A percentile compares a stretch with the other conserved stretches of the same genome.
These are phyloP conservation scores for Rehmannia glutinosa DNA, from an alignment of 257 asterid genomes.

Conservation along the genomic window DNA sequence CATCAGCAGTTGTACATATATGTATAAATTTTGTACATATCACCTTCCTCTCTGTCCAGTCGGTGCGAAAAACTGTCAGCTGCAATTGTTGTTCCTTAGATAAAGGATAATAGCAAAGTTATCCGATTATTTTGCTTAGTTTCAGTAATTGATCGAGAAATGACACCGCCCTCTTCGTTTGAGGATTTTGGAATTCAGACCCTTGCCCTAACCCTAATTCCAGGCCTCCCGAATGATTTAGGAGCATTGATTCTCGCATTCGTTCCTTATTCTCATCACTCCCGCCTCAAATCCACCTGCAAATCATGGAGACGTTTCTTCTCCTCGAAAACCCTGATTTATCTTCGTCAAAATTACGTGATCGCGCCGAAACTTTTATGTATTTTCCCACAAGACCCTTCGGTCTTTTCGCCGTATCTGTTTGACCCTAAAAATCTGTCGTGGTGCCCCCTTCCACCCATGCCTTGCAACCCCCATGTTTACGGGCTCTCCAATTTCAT, in stretches of 20 bases:
- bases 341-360: slow-evolving; percentile 51
- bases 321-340: slow-evolving; percentile 56
- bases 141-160: slow-evolving; percentile 21
- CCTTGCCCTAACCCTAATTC: slow-evolving; percentile 56
- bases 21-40: slow-evolving; percentile 2
- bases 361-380: slow-evolving; percentile 53
- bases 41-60: slow-evolving; percentile 4
- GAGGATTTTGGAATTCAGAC: slow-evolving; percentile 41
- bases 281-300: slow-evolving; percentile 69
- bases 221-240: slow-evolving; percentile 79
- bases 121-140: not conserved
- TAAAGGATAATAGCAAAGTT: not conserved
- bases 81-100: not conserved
- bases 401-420: slow-evolving; percentile 60
- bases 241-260: slow-evolving; percentile 64
- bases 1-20: slow-evolving; percentile 26
- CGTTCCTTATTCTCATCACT: slow-evolving; percentile 69
- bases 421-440: slow-evolving; percentile 66
- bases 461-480: slow-evolving; percentile 89
- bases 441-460: slow-evolving; percentile 73
- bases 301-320: slow-evolving; percentile 75
- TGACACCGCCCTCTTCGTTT: slow-evolving; percentile 50
- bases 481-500: slow-evolving; percentile 83
- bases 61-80: slow-evolving; percentile 15
- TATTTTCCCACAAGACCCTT: slow-evolving; percentile 85